These are phyloP conservation scores for Ceratocystis ficicola DNA, from an alignment of 2,329 filamentous ascomycete species.

Conservation along the genomic window DNA sequence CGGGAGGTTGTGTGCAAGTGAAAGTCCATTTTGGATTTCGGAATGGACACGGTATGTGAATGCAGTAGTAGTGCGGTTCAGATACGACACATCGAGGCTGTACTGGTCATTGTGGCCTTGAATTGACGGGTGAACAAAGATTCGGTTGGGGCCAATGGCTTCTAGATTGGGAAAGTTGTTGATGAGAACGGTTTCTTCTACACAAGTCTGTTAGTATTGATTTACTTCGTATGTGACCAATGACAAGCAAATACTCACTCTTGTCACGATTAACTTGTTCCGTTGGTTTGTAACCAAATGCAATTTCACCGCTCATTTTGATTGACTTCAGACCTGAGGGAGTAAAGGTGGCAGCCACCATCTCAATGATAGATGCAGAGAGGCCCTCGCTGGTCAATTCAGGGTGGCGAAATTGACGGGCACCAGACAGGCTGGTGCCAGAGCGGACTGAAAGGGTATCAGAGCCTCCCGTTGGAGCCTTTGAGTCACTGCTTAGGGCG, in stretches of 20 bases:
- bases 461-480: constrained; percentile 44
- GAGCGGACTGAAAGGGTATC: constrained; percentile 90
- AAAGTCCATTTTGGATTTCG: constrained; percentile 41
- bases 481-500: constrained; percentile 50
- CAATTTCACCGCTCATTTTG: constrained; percentile 76
- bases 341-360: constrained; percentile 74
- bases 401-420: constrained; percentile 62
- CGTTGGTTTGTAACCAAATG: constrained; percentile 61
- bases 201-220: constrained; percentile 29
- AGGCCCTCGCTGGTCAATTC: constrained; percentile 70
- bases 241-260: constrained; percentile 32
- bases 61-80: constrained; percentile 63
- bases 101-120: constrained; percentile 66
- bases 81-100: constrained; percentile 56
- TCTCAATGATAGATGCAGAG: constrained; percentile 82
- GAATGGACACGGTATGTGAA: constrained; percentile 88
- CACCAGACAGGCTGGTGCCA: constrained; percentile 61
- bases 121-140: constrained; percentile 63
- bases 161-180: constrained; percentile 83
- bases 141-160: constrained; percentile 84
- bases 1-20: constrained; percentile 49
- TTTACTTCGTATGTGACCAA: neutral
- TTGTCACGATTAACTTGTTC: constrained; percentile 35
- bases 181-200: constrained; percentile 59
- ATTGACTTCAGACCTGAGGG: constrained; percentile 57